Evolutionary conservation across 345 rosid genomes (phyloP), one percentile per base, ranked within the genome.

Genomic region (Acer saccharum): DNA sequence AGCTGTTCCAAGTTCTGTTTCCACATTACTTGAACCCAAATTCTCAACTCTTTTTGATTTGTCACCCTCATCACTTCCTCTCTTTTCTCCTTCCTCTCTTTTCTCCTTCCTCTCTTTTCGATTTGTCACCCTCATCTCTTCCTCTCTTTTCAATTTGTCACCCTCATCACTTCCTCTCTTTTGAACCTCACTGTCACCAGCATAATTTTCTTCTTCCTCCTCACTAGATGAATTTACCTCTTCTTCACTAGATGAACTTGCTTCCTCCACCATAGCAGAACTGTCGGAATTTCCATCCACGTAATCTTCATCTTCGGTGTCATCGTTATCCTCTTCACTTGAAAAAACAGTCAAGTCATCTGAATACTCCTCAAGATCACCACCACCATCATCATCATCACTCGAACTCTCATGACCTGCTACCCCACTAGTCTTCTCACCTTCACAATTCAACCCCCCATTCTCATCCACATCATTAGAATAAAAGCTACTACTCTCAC

Each of bases 281-380:
- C 65, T 64, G 2, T 32, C 72, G 7, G 83, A 55, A 3, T 8
- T 21, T 50, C 64, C 67, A 43, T 8, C 69, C 7, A 8, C 66
- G 11, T 27, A 73, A 61, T 80, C 76, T 41, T 52, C 71, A 81
- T 80, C 82, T 63, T 48, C 74, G 0, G 55, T 21, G 69, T 68
- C 86, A 35, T 65, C 76, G 27, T 50, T 25, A 61, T 78, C 82
- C 32, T 80, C 82, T 3, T 75, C 79, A 35, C 72, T 76, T 12
- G 62, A 68, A 4, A 54, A 23, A 0, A 13, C 68, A 57, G 11
- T 21, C 54, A 3, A 25, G 7, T 46, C 75, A 46, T 69, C 70
- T 20, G 54, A 65, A 68, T 68, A 75, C 17, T 73, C 78, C 65
- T 14, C 66, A 8, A 64, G 50, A 29, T 58, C 61, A 48, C 55